Evolutionary conservation across 768 basidiomycete genomes (phyloP).

Genomic region (Collybia nuda): DNA sequence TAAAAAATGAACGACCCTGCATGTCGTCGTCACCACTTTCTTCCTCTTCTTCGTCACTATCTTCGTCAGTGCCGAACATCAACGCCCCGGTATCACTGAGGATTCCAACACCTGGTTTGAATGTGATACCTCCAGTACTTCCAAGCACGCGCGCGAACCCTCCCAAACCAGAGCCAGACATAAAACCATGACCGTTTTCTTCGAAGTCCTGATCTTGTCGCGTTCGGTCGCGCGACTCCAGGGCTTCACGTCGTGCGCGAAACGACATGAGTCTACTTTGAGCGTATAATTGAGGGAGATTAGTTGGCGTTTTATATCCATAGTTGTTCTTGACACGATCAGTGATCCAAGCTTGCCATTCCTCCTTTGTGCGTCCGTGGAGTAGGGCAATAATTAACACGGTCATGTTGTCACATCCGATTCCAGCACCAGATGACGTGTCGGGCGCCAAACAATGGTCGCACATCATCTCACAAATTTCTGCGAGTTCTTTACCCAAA

Average conservation of each 20-base stretch:
- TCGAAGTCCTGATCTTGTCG: conserved; percentile 14
- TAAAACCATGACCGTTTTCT: conserved; percentile 30
- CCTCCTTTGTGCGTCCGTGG: conserved; percentile 82
- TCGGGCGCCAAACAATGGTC: conserved; percentile 94
- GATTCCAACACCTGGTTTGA: conserved; percentile 54
- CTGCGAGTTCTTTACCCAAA: conserved; percentile 72
- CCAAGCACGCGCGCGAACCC: conserved; percentile 50
- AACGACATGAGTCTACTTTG: conserved; percentile 61
- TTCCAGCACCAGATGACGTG: conserved; percentile 84
- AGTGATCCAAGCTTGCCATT: conserved; percentile 90
- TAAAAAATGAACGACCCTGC: conserved; percentile 43
- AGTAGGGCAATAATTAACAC: conserved; percentile 87
- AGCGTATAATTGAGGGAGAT: conserved; percentile 76
- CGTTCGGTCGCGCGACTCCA: conserved; percentile 46
- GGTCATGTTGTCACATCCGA: conserved; percentile 99
- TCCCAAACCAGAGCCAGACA: conserved; percentile 24
- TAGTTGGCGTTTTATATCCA: conserved; percentile 77
- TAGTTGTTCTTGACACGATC: conserved; percentile 75
- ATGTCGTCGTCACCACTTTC: conserved; percentile 33
- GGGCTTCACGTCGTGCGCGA: conserved; percentile 59
- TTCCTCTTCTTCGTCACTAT: conserved; percentile 65
- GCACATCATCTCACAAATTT: conserved; percentile 89
- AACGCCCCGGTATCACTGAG: conserved; percentile 47
- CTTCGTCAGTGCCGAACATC: conserved; percentile 68
- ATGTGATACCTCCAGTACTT: conserved; percentile 60